Base-by-base conservation (phyloP, 345 rosid species). In the Physaria fendleri region DNA sequence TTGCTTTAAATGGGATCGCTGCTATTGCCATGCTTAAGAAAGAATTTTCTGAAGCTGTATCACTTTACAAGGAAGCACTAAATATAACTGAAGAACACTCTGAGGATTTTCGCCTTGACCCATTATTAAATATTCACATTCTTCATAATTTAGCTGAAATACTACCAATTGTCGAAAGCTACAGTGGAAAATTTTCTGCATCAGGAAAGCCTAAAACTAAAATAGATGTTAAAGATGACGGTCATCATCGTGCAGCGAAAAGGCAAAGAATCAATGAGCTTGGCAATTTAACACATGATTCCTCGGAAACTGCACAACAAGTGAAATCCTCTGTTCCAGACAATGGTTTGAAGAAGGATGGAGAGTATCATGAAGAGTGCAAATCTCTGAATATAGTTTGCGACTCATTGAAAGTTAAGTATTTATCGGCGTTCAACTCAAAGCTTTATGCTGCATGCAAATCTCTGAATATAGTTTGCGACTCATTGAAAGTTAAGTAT, bases 1-100 rank as follows among this genome's bases (percentile, higher is more conserved):
- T 87, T 74, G 90, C 98, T 56, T 81, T 92, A 78, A 92, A 86
- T 74, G 98, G 90, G 34, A 93, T 92, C 60, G 97, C 98, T 46
- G 98, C 85, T 51, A 77, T 92, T 72, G 84, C 91, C 64, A 77
- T 92, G 71, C 83, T 92, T 66, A 78, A 92, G 79, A 72, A 82
- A 55, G 79, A 78, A 10, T 65, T 76, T 68, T 66, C 77, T 44
- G 71, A 82, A 76, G 97, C 96, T 24, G 84, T 73, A 66, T 69
- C 75, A 7, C 69, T 92, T 50, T 92, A 92, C 73, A 77, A 76
- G 66, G 98, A 92, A 79, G 88, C 95, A 59, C 65, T 92, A 62
- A 72, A 62, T 59, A 61, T 84, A 57, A 73, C 88, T 41, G 72
- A 70, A 53, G 93, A 88, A 54, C 81, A 92, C 45, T 74, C 81